Evolutionary conservation across 2,329 filamentous ascomycete species (phyloP), one percentile per base, ranked within the genome.

Genomic region (Paecilomyces fulvus): DNA sequence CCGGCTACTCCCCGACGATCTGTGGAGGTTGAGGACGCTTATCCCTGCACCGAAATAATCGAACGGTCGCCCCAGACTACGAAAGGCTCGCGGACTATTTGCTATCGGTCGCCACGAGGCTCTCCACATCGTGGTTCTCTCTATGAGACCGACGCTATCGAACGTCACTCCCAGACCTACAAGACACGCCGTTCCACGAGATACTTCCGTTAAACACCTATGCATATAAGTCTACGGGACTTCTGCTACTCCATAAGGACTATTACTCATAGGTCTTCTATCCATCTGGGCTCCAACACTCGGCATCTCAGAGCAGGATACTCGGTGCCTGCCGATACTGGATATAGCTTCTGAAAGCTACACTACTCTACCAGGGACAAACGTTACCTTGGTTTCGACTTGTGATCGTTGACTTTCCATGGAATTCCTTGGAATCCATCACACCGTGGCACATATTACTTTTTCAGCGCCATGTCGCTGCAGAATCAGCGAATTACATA

Each of bases 81-180:
- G 55, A 68, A 63, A 57, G 64, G 61, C 49, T 68, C 63, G 46
- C 70, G 65, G 46, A 61, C 68, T 30, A 73, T 72, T 51, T 60
- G 72, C 61, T 73, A 73, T 61, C 67, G 64, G 12, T 68, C 67
- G 6, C 66, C 70, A 30, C 68, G 67, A 25, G 61, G 61, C 55
- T 71, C 69, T 8, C 63, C 67, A 25, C 70, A 62, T 59, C 66
- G 70, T 11, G 69, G 70, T 37, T 73, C 71, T 3, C 59, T 73
- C 30, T 73, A 73, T 52, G 63, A 69, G 33, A 58, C 63, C 5
- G 71, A 73, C 55, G 62, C 59, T 9, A 60, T 67, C 17, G 70
- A 70, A 58, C 70, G 70, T 14, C 62, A 60, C 25, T 66, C 68
- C 46, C 63, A 68, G 55, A 62, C 65, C 1, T 63, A 65, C 14